These are phyloP conservation scores for Helminthosporium solani DNA, from an alignment of 2,329 filamentous ascomycete genomes.

Conservation along the genomic window DNA sequence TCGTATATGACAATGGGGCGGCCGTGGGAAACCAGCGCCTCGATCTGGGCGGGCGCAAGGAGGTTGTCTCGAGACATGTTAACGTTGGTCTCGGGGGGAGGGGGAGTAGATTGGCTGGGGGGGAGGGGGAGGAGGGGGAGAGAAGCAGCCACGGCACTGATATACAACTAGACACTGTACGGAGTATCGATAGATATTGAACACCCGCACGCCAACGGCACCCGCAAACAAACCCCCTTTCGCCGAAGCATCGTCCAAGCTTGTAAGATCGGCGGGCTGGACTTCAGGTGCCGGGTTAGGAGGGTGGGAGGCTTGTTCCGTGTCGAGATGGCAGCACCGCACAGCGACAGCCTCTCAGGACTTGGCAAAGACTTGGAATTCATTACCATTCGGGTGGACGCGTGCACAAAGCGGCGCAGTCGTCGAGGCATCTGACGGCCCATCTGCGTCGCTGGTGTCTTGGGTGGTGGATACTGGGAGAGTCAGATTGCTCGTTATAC, in stretches of 20 bases:
- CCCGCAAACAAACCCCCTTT: neutral
- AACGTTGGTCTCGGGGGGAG: neutral
- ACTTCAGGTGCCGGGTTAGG: neutral
- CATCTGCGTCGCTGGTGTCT: neutral
- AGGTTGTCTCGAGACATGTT: conserved; percentile 30
- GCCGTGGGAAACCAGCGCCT: conserved; percentile 56
- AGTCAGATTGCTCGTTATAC: too few relatives aligned
- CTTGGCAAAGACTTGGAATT: neutral
- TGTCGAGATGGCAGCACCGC: too few relatives aligned
- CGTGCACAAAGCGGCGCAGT: neutral
- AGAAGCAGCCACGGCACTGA: too few relatives aligned
- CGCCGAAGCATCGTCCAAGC: neutral
- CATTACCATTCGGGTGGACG: neutral
- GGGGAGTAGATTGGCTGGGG: neutral
- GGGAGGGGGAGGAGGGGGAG: too few relatives aligned
- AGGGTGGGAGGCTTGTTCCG: neutral
- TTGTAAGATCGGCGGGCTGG: conserved; percentile 1
- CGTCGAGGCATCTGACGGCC: neutral
- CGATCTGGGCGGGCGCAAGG: conserved; percentile 50
- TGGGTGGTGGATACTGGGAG: too few relatives aligned
- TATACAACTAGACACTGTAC: too few relatives aligned
- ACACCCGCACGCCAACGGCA: neutral
- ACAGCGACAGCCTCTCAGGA: too few relatives aligned
- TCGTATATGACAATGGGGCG: conserved; percentile 59
- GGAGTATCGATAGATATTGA: neutral